These are phyloP conservation scores for Skeletonema menzelii DNA, from an alignment of 108 stramenopile genomes.

Conservation along the genomic window DNA sequence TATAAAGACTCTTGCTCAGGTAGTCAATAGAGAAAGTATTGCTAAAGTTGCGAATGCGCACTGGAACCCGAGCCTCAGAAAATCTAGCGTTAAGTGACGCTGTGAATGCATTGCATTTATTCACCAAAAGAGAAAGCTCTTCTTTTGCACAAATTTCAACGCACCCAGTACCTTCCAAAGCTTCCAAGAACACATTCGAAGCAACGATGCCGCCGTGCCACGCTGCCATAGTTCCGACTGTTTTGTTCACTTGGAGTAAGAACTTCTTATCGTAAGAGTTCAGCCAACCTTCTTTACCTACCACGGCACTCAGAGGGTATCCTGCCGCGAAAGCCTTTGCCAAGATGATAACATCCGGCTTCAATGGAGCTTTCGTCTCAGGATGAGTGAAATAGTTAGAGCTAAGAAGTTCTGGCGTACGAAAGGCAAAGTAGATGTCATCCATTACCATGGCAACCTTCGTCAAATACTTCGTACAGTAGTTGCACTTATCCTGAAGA, in stretches of 20 bases:
- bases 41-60: conserved; percentile 59
- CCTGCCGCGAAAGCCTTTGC: conserved; percentile 59
- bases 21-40: conserved; percentile 58
- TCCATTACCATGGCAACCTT: conserved; percentile 56
- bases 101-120: conserved; percentile 47
- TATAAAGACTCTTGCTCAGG: conserved; percentile 48
- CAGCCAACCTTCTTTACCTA: conserved; percentile 43
- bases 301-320: conserved; percentile 52
- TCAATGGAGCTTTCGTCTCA: conserved; percentile 33
- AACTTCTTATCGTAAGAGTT: conserved; percentile 61
- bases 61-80: conserved; percentile 19
- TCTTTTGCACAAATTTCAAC: conserved; percentile 16
- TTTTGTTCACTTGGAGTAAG: conserved; percentile 58
- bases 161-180: conserved; percentile 17
- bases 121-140: conserved; percentile 31
- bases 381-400: conserved; percentile 50
- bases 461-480: conserved; percentile 62
- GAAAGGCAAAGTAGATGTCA: conserved; percentile 63
- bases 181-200: conserved; percentile 56
- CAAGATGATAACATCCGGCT: conserved; percentile 55
- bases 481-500: conserved; percentile 50
- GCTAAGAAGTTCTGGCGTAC: conserved; percentile 52
- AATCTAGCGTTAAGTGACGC: conserved; percentile 31
- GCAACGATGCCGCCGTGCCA: conserved; percentile 63
- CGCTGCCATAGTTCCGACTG: conserved; percentile 52